Evolutionary conservation across 305 asterid genomes (phyloP).

Genomic region (Striga hermonthica): DNA sequence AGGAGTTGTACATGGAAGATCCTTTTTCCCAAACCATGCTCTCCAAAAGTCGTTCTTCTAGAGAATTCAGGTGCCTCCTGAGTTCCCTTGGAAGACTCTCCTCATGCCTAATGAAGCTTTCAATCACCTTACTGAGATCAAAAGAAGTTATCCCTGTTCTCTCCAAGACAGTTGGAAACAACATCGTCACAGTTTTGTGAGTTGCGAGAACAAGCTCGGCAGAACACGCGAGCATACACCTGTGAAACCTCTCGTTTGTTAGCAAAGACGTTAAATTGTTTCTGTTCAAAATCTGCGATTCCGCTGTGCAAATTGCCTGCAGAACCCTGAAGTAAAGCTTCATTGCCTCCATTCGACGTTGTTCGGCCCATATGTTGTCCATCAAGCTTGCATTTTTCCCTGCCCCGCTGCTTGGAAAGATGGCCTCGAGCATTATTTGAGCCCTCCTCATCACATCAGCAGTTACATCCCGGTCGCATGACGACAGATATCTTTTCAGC

Average conservation of each 20-base stretch:
- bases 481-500: constrained; percentile 70
- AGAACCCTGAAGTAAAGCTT: constrained; percentile 91
- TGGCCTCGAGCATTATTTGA: constrained; percentile 87
- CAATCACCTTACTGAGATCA: constrained; percentile 98
- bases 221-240: constrained; percentile 99
- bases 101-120: constrained; percentile 93
- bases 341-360: constrained; percentile 86
- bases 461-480: constrained; percentile 82
- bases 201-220: constrained; percentile 99
- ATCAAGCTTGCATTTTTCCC: constrained; percentile 81
- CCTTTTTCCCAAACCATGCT: constrained; percentile 99
- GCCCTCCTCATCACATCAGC: constrained; percentile 82
- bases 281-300: constrained; percentile 71
- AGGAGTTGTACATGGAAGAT: constrained; percentile 96
- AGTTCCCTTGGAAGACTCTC: constrained; percentile 97
- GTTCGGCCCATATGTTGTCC: constrained; percentile 96
- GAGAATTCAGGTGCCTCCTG: constrained; percentile 88
- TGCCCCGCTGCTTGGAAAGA: constrained; percentile 87
- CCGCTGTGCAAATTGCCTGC: constrained; percentile 90
- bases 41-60: constrained; percentile 94
- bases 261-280: constrained; percentile 84
- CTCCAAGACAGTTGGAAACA: constrained; percentile 94
- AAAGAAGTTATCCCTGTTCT: constrained; percentile 98
- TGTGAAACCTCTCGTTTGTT: constrained; percentile 92
- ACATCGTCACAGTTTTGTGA: constrained; percentile 95